Evolutionary conservation across 495 filamentous ascomycete species (phyloP).

Genomic region (Thermothielavioides terrestris): DNA sequence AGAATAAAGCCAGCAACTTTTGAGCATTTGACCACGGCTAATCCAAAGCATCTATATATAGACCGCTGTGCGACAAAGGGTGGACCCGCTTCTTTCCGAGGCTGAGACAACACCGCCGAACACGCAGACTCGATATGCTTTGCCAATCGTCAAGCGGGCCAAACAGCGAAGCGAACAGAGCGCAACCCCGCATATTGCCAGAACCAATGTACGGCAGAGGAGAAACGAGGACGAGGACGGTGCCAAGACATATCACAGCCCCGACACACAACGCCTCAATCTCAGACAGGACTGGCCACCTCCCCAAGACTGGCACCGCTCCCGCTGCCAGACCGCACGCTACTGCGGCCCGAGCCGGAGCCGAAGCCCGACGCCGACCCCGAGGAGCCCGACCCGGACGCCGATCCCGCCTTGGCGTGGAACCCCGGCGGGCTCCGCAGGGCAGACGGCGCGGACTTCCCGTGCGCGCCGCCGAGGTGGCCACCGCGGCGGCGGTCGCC

Average conservation of each 20-base stretch:
- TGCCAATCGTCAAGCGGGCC: no score
- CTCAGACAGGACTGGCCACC: constrained; percentile 24
- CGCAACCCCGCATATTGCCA: no score
- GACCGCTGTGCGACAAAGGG: not conserved
- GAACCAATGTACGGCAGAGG: not conserved
- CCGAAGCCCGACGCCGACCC: constrained; percentile 19
- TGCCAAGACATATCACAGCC: not conserved
- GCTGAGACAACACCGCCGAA: no score
- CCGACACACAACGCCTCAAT: not conserved
- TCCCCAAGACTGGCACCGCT: constrained; percentile 25
- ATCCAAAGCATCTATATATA: constrained; percentile 7
- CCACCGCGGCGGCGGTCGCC: not conserved
- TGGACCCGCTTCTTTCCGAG: not conserved
- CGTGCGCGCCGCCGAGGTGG: not conserved
- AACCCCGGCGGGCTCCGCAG: constrained; percentile 26
- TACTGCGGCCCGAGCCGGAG: constrained; percentile 26
- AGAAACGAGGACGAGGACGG: no score
- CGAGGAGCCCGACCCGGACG: constrained; percentile 14
- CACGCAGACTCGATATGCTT: no score
- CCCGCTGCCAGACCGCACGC: constrained; percentile 29
- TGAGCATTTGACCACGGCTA: constrained; percentile 15
- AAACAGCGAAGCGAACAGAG: not conserved
- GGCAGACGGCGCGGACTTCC: constrained; percentile 7
- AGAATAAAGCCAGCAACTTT: constrained; percentile 7
- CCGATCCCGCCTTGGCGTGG: constrained; percentile 14